Evolutionary conservation across 2,329 filamentous ascomycete genomes (phyloP), one percentile per base, ranked within the genome.

Genomic region (Penicillium sp.): DNA sequence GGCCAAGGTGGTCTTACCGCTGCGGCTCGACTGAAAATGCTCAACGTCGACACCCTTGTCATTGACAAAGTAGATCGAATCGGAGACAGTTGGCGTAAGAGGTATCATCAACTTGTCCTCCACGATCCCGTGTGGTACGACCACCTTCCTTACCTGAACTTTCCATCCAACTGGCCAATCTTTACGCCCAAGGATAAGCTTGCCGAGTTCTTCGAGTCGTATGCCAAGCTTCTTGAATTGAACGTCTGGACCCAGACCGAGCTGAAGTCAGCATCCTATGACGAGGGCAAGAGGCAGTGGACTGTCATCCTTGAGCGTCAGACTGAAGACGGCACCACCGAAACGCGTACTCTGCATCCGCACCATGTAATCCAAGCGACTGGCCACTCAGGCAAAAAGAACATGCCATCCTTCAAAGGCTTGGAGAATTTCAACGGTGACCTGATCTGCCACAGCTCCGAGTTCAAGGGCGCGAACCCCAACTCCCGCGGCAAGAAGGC

Each of bases 161-260:
- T 90, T 70, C 89, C 88, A 0, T 70, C 81, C 0, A 82, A 82
- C 55, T 91, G 88, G 88, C 88, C 88, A 3, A 78, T 89, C 16
- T 91, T 89, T 72, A 89, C 87, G 0, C 87, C 88, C 5, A 91
- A 90, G 70, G 88, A 91, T 72, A 91, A 91, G 69, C 78, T 90
- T 0, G 89, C 81, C 1, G 86, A 89, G 46, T 91, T 86, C 76
- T 87, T 91, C 62, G 87, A 90, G 65, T 78, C 83, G 0, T 91
- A 91, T 65, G 88, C 83, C 0, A 82, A 78, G 5, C 74, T 86
- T 0, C 79, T 91, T n/a, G 89, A 91, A 66, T 80, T 91, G 43
- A 88, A 90, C 62, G 82, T 89, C 28, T 90, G 88, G 88, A 84
- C 80, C 0, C 76, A 74, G 11, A 85, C 86, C 0, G 81, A 76